Percentiles rank a stretch among this genome's conserved stretches.
phyloP scores from a whole-genome alignment of 2,329 filamentous ascomycete genomes.

The Colletotrichum lupini region DNA sequence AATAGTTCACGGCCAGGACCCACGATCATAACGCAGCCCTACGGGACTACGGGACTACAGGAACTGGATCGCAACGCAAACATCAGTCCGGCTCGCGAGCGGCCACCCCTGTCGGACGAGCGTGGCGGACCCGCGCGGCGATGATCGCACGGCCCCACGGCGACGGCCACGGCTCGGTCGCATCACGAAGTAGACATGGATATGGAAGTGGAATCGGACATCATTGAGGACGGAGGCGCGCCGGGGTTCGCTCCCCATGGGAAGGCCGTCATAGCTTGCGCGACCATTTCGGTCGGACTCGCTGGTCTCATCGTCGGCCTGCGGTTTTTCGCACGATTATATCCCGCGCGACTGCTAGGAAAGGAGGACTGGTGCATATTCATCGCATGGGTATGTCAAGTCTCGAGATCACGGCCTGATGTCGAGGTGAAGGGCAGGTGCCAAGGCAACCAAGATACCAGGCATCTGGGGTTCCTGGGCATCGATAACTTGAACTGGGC shows the following conservation, averaged over 20 bases:
- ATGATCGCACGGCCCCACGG: background rate
- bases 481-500: background rate
- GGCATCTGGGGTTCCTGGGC: background rate
- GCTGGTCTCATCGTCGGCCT: constrained; percentile 22
- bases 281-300: background rate
- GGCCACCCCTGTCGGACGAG: background rate
- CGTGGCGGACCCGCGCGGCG: background rate
- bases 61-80: background rate
- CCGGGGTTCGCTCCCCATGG: constrained; percentile 9
- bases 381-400: constrained; percentile 18
- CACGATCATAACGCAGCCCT: background rate
- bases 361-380: constrained; percentile 30
- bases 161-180: constrained; percentile 17
- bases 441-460: background rate
- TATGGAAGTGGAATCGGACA: background rate
- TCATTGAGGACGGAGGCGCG: constrained; percentile 21
- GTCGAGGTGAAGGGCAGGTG: background rate
- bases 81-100: background rate
- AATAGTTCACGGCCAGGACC: background rate
- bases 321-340: constrained; percentile 24
- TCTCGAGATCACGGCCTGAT: background rate
- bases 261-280: constrained; percentile 22
- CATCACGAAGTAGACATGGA: background rate
- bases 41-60: background rate
- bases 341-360: constrained; percentile 13